phyloP scores from a whole-genome alignment of 164 flowering plant species.

The Aristolochia californica region DNA sequence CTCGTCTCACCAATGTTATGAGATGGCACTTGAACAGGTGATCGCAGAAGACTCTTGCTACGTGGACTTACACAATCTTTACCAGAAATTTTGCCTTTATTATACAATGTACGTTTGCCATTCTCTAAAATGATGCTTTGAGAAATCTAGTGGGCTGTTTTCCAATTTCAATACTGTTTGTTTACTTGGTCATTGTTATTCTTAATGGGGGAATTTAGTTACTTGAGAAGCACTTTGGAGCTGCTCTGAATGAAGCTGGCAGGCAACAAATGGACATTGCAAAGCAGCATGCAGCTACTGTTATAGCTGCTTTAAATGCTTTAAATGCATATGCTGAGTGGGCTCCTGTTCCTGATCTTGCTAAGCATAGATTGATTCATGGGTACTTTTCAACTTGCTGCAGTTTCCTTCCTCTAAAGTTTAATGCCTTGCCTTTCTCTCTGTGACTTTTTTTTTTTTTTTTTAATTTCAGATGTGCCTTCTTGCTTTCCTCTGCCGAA shows the following conservation, averaged over 20 bases:
- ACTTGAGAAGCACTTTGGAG: slow-evolving; percentile 86
- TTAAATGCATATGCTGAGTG: slow-evolving; percentile 95
- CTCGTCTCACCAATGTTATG: slow-evolving; percentile 8
- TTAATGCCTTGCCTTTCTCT: neutral
- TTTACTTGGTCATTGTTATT: too few species aligned
- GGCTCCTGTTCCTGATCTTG: slow-evolving; percentile 90
- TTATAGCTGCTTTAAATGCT: slow-evolving; percentile 78
- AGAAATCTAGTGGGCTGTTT: too few species aligned
- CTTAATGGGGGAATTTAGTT: slow-evolving; percentile 27
- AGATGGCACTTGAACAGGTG: slow-evolving; percentile 40
- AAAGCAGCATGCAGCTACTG: slow-evolving; percentile 84
- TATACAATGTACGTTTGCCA: slow-evolving; percentile 51
- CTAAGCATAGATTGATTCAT: slow-evolving; percentile 69
- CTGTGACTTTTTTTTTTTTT: too few species aligned
- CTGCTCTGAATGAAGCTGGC: slow-evolving; percentile 73
- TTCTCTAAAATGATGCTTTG: too few species aligned
- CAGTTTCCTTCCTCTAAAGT: neutral
- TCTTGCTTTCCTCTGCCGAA: slow-evolving; percentile 76
- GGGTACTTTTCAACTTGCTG: slow-evolving; percentile 44
- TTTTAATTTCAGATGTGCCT: slow-evolving; percentile 49
- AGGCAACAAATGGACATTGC: slow-evolving; percentile 64
- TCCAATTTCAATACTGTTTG: too few species aligned
- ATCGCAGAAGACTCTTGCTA: slow-evolving; percentile 69
- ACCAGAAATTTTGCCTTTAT: slow-evolving; percentile 73
- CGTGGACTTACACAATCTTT: slow-evolving; percentile 86